A percentile compares a stretch with the other conserved stretches of the same genome.
These are phyloP conservation scores for Ustilago curta DNA, from an alignment of 1,284 basidiomycete species.

Conservation along the genomic window DNA sequence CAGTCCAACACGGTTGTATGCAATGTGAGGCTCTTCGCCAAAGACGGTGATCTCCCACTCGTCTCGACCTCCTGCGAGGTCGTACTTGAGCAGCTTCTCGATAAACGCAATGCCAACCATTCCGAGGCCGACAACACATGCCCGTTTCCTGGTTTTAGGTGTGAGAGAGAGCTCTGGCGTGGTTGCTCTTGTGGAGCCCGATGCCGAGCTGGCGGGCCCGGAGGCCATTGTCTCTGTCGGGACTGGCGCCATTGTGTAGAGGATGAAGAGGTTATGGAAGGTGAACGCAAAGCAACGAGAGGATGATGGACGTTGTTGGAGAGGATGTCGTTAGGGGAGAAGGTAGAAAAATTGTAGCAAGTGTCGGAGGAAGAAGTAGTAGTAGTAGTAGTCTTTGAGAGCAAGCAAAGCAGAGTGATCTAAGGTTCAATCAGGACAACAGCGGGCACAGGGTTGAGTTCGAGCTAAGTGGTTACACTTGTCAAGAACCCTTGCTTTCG, in stretches of 20 bases:
- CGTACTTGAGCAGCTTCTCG: conserved; percentile 62
- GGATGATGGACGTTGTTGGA: neutral
- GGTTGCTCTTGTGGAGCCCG: conserved; percentile 39
- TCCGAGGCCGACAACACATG: conserved; percentile 77
- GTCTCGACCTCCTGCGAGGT: conserved; percentile 52
- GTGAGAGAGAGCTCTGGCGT: conserved; percentile 32
- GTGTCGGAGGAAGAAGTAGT: neutral
- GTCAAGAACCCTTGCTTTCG: too few relatives aligned
- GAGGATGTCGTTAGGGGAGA: neutral
- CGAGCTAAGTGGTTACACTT: too few relatives aligned
- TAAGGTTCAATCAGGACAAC: neutral
- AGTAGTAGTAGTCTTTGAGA: neutral
- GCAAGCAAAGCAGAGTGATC: neutral
- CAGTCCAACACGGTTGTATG: conserved; percentile 75
- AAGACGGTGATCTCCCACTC: conserved; percentile 56
- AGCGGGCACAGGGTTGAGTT: neutral
- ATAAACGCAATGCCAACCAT: conserved; percentile 77
- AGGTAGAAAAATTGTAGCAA: neutral
- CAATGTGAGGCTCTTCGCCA: conserved; percentile 78
- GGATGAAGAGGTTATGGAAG: neutral
- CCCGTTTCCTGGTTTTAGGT: conserved; percentile 48
- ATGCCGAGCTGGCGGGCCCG: conserved; percentile 22
- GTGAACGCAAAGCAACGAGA: neutral
- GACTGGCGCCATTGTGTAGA: conserved; percentile 38
- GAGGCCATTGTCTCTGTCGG: conserved; percentile 29